These are phyloP conservation scores for Epithemia pelagica DNA, from an alignment of 108 stramenopile species.

Conservation along the genomic window DNA sequence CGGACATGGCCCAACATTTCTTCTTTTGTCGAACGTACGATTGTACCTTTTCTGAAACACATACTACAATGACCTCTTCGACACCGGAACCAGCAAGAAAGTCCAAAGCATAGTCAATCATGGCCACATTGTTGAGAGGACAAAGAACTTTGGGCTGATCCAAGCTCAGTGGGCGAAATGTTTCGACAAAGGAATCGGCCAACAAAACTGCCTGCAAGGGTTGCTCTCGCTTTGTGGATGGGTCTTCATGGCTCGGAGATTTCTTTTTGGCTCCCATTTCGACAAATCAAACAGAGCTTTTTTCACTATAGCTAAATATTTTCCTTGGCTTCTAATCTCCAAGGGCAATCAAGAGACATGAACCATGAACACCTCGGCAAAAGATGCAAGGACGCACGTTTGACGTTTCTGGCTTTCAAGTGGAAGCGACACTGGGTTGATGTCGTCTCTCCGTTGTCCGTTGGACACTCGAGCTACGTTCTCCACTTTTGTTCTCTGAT, in stretches of 20 bases:
- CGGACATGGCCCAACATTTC: constrained; percentile 23
- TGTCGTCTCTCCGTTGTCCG: too few relatives aligned
- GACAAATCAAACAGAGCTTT: too few relatives aligned
- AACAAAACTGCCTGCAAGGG: constrained; percentile 88
- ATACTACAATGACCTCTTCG: constrained; percentile 65
- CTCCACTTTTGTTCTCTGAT: too few relatives aligned
- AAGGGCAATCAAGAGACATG: too few relatives aligned
- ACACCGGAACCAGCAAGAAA: constrained; percentile 86
- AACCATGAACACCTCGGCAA: too few relatives aligned
- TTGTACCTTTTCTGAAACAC: constrained; percentile 61
- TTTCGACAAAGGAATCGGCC: constrained; percentile 75
- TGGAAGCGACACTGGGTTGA: too few relatives aligned
- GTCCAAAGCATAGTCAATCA: constrained; percentile 92
- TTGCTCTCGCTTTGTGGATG: constrained; percentile 54
- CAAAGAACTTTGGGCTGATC: constrained; percentile 70
- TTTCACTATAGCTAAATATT: too few relatives aligned
- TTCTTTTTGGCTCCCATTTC: background rate
- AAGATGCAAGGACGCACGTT: too few relatives aligned
- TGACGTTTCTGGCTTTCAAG: too few relatives aligned
- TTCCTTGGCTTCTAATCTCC: too few relatives aligned
- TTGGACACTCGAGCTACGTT: too few relatives aligned
- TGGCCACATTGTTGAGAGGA: constrained; percentile 89
- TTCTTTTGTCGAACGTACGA: constrained; percentile 34
- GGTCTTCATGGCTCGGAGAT: background rate
- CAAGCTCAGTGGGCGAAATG: constrained; percentile 66